Base-by-base conservation (phyloP, 495 filamentous ascomycete genomes). In the Thermochaetoides thermophila region DNA sequence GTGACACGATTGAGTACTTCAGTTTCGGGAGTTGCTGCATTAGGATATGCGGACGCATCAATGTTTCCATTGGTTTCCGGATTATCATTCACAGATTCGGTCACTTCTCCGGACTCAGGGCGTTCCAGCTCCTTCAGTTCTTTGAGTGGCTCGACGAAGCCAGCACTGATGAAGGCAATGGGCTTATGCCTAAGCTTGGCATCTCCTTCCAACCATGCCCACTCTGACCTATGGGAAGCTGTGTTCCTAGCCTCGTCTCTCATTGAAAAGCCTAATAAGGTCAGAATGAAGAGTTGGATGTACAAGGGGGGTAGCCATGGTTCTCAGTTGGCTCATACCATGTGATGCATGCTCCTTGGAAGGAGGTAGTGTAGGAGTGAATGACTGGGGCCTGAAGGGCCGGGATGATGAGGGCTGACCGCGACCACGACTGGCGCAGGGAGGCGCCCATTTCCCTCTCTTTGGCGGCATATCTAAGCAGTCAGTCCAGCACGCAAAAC, bases 201-300 rank as follows among this genome's bases (percentile, higher is more conserved):
- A 40, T 63, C 49, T 41, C 53, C 56, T 53, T 34, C 44, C 38
- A 1, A 11, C 31, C 40, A 37, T 10, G 18, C 25, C 17, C 17
- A 32, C 11, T 27, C 30, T 2, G 58, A 49, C 24, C 59, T 60
- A 38, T 79, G 73, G 4, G 61, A 66, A 50, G 73, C 71, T 13
- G 82, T 87, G 42, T 84, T 78, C 29, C 71, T 72, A 37, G 81
- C 84, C 57, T 84, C 84, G 34, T 89, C 75, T 31, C 65, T 61
- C 59, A 91, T 65, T 0, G 77, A 74, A 38, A 80, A 71, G 17
- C 46, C 63, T 60, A 31, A 34, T 18, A 10, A 19, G 15, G 38
- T 45, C 18, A 50, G 40, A 36, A 46, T 44, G 36, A 34, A 12
- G 11, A 24, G 4, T 14, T 25, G 22, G 16, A 6, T 32, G 17